phyloP scores from a whole-genome alignment of 1,284 basidiomycete genomes.

The Flammula alnicola region DNA sequence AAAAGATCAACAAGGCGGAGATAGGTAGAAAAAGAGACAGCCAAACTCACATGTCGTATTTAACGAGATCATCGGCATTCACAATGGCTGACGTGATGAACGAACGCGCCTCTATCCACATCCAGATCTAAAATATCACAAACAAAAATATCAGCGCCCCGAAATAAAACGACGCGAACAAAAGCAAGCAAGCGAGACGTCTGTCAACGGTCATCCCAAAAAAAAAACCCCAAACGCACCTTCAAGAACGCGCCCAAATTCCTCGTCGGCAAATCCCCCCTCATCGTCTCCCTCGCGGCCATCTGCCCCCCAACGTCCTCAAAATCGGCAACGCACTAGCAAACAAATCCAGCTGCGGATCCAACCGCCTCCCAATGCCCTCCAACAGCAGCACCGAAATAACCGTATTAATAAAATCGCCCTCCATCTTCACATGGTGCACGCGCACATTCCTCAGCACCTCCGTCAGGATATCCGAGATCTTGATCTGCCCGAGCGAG shows the following conservation, averaged over 20 bases:
- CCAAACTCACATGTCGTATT: slow-evolving; percentile 74
- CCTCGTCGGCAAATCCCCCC: slow-evolving; percentile 60
- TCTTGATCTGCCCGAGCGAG: slow-evolving; percentile 93
- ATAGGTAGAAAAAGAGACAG: background rate
- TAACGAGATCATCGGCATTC: slow-evolving; percentile 79
- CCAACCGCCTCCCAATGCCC: slow-evolving; percentile 93
- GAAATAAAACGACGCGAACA: too few relatives aligned
- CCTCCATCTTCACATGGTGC: slow-evolving; percentile 99
- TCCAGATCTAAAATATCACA: slow-evolving; percentile 84
- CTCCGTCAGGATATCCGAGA: slow-evolving; percentile 90
- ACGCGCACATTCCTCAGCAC: slow-evolving; percentile 87
- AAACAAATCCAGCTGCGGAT: slow-evolving; percentile 93
- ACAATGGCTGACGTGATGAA: slow-evolving; percentile 79
- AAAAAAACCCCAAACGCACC: slow-evolving; percentile 47
- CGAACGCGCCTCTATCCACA: slow-evolving; percentile 88
- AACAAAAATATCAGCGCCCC: too few relatives aligned
- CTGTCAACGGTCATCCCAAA: slow-evolving; percentile 1
- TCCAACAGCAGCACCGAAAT: slow-evolving; percentile 93
- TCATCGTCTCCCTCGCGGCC: slow-evolving; percentile 77
- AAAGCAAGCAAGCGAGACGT: too few relatives aligned
- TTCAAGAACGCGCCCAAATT: slow-evolving; percentile 86
- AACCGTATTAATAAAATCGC: slow-evolving; percentile 98
- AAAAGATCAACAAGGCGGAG: too few relatives aligned
- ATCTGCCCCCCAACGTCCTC: slow-evolving; percentile 88
- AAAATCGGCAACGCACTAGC: slow-evolving; percentile 91